Evolutionary conservation across 257 asterid genomes (phyloP), one percentile per base, ranked within the genome.

Genomic region (Penstemon davidsonii): DNA sequence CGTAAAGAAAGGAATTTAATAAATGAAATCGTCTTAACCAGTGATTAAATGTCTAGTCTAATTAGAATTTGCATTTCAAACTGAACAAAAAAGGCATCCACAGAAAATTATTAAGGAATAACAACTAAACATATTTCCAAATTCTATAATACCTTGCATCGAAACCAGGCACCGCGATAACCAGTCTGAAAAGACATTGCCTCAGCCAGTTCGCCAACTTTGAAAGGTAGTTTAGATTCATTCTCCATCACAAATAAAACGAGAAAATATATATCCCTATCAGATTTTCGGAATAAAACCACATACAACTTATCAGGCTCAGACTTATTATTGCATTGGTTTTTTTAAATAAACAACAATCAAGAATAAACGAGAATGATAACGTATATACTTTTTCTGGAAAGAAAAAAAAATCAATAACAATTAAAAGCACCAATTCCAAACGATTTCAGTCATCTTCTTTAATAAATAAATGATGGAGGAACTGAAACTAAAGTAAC

Each of bases 141-240:
- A 52, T 51, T 61, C 44, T 60, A 46, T 42, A 47, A 57, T 72
- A 79, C 84, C 86, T 67, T 67, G 74, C 86, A 78, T 10, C 81
- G 75, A 60, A 84, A 86, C 92, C 92, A 86, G 13, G 92, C 92
- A 33, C 88, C 80, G 18, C 89, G 86, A 54, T 0, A 86, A 55
- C 92, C 92, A 4, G 2, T 7, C 72, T 54, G 52, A 51, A 82
- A 86, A 19, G 78, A 25, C 80, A n/a, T 82, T 25, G 75, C 80
- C 75, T 84, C 92, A 7, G 77, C 82, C 68, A 7, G 3, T 6
- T 86, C 76, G 49, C 85, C 92, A 47, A 72, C 82, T 71, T 78
- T 73, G 42, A 82, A 82, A n/a, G 82, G 82, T 1, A 76, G 51
- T 4, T n/a, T 47, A 12, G 0, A 25, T 52, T n/a, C 19, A 19